phyloP scores from a whole-genome alignment of 768 basidiomycete species.

The Serendipita sp. region DNA sequence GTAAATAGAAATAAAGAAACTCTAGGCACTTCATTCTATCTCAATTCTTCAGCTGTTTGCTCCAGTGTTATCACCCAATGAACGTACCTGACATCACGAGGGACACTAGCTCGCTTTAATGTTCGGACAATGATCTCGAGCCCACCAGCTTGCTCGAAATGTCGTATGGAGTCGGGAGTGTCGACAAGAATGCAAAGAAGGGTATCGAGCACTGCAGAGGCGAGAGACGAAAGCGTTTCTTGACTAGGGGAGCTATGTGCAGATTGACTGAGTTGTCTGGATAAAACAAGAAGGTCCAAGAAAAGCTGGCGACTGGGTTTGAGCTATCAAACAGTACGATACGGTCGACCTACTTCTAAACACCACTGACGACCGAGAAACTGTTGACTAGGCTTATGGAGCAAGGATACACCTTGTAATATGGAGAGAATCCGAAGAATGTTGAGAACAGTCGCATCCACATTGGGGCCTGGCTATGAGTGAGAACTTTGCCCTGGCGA shows the following conservation, averaged over 20 bases:
- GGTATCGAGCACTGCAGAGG: slow-evolving; percentile 66
- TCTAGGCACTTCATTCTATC: slow-evolving; percentile 89
- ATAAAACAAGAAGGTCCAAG: slow-evolving; percentile 51
- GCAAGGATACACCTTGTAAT: slow-evolving; percentile 60
- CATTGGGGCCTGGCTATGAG: too few species aligned
- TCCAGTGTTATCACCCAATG: too few species aligned
- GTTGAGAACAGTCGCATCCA: slow-evolving; percentile 15
- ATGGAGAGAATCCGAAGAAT: slow-evolving; percentile 46
- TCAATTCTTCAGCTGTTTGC: background rate
- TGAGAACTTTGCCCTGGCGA: too few species aligned
- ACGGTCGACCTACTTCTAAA: slow-evolving; percentile 39
- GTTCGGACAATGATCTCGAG: slow-evolving; percentile 75
- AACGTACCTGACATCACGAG: slow-evolving; percentile 71
- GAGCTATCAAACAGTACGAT: background rate
- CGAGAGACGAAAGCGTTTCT: slow-evolving; percentile 29
- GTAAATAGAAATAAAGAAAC: slow-evolving; percentile 85
- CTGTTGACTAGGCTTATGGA: slow-evolving; percentile 49
- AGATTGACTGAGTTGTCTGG: slow-evolving; percentile 39
- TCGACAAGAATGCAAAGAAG: slow-evolving; percentile 83
- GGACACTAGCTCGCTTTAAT: slow-evolving; percentile 70
- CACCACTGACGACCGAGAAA: slow-evolving; percentile 53
- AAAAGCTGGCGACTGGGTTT: slow-evolving; percentile 38
- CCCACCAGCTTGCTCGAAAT: slow-evolving; percentile 64
- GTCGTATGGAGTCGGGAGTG: slow-evolving; percentile 52
- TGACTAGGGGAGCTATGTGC: slow-evolving; percentile 15